Base-by-base conservation (phyloP, 257 asterid genomes). In the Solanum paucissectum region DNA sequence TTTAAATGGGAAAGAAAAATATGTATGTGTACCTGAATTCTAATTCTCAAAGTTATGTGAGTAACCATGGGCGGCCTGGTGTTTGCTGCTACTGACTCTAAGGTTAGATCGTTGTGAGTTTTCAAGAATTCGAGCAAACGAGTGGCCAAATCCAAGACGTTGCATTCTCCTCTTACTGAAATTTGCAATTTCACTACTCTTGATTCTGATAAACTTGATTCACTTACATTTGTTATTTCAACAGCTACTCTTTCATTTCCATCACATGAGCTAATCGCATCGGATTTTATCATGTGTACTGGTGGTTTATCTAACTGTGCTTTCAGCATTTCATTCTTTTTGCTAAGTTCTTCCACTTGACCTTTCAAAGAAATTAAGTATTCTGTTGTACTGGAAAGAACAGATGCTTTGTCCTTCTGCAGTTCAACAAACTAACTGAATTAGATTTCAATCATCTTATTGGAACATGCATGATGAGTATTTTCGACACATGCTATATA, bases 341-440 rank as follows among this genome's bases (percentile, higher is more conserved):
- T 64, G 25, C 74, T 81, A 6, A 87, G 60, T 60, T 87, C 87
- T 66, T 64, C 83, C 75, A 87, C 87, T 87, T 87, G 68, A 38
- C 23, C 29, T 55, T 87, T 87, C 36, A 87, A 68, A 42, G 60
- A 42, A 38, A 5, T 42, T 83, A 87, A 44, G 29, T 79, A 66
- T 73, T 87, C 89, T 20, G 87, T 81, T 32, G 89, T 81, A 55
- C 33, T 52, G 9, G 64, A n/a, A 64, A 87, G 89, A 9, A 87
- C 89, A 11, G 89, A 87, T 27, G 83, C 89, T 87, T 87, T 79
- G 34, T 87, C 89, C 71, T 82, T 87, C 89, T 87, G 81, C 69
- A 25, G 16, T 10, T 64, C 13, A 87, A 38, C 4, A 66, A 85
- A 85, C 46, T 29, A 25, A 55, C 9, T 12, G 5, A 58, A 60